These are phyloP conservation scores for Euphrasia confusa DNA, from an alignment of 257 asterid genomes.

Conservation along the genomic window DNA sequence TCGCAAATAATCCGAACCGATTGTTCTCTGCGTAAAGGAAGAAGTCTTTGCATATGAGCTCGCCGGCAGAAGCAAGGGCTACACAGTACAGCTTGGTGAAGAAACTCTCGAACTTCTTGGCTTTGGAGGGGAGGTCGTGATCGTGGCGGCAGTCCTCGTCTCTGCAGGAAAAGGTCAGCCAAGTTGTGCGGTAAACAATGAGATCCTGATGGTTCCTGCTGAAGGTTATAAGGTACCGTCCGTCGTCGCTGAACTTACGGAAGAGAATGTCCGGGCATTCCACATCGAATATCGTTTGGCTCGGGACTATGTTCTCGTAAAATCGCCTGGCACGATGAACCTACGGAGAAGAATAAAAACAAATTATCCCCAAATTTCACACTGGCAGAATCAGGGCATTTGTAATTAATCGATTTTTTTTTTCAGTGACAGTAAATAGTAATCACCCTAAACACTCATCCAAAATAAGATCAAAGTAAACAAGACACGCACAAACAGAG, in stretches of 20 bases:
- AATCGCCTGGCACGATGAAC: constrained; percentile 72
- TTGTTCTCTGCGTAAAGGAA: constrained; percentile 68
- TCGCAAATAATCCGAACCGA: constrained; percentile 84
- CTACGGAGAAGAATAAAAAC: constrained; percentile 22
- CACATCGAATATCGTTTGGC: constrained; percentile 71
- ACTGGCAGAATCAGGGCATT: not conserved
- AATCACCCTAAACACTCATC: no score
- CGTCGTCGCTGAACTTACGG: constrained; percentile 98
- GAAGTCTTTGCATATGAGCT: constrained; percentile 92
- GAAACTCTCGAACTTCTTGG: constrained; percentile 84
- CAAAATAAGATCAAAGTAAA: no score
- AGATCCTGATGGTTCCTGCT: constrained; percentile 91
- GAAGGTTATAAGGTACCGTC: constrained; percentile 86
- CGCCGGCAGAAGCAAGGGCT: constrained; percentile 75
- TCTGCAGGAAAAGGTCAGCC: constrained; percentile 83
- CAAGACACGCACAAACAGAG: not conserved
- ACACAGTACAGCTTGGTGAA: constrained; percentile 71
- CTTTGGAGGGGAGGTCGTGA: constrained; percentile 69
- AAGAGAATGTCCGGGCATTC: constrained; percentile 90
- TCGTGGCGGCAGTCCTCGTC: constrained; percentile 48
- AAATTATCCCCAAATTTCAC: no score
- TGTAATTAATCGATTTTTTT: no score
- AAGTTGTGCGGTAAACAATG: constrained; percentile 81
- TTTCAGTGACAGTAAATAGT: no score
- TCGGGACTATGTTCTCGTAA: constrained; percentile 90